Percentiles rank a stretch among this genome's conserved stretches.
Conservation (phyloP, 108 stramenopile species). For the Stephanodiscus triporus region DNA sequence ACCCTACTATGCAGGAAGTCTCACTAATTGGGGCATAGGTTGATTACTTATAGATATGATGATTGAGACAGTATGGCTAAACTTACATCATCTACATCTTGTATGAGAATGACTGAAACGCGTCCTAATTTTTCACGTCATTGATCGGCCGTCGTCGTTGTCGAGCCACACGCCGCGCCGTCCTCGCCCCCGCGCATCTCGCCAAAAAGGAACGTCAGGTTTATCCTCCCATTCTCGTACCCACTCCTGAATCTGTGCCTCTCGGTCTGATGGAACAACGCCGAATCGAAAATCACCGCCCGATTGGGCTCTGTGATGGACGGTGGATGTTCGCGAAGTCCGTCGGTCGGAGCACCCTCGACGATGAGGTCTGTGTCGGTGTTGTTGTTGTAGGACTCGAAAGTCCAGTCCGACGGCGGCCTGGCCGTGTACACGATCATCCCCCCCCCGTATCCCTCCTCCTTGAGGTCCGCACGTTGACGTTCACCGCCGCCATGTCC, state of each 20-base stretch:
- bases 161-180: not conserved
- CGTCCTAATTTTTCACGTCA: no score
- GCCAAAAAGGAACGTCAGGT: constrained; percentile 81
- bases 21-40: no score
- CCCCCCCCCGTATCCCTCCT: constrained; percentile 58
- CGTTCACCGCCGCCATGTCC: constrained; percentile 82
- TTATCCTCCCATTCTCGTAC: constrained; percentile 80
- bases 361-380: constrained; percentile 54
- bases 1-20: no score
- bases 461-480: constrained; percentile 78
- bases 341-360: constrained; percentile 59
- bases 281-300: constrained; percentile 82
- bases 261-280: constrained; percentile 83
- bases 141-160: not conserved
- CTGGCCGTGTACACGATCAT: constrained; percentile 77
- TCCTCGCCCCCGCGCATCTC: constrained; percentile 44
- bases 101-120: no score
- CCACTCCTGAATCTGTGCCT: constrained; percentile 61
- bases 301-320: constrained; percentile 78
- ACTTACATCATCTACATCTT: no score
- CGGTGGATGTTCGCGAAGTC: constrained; percentile 74
- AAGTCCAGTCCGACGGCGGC: constrained; percentile 69
- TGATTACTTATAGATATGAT: no score
- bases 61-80: no score
- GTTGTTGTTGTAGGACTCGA: constrained; percentile 67